phyloP scores from a whole-genome alignment of 495 filamentous ascomycete species.

The Aspergillus baeticus region DNA sequence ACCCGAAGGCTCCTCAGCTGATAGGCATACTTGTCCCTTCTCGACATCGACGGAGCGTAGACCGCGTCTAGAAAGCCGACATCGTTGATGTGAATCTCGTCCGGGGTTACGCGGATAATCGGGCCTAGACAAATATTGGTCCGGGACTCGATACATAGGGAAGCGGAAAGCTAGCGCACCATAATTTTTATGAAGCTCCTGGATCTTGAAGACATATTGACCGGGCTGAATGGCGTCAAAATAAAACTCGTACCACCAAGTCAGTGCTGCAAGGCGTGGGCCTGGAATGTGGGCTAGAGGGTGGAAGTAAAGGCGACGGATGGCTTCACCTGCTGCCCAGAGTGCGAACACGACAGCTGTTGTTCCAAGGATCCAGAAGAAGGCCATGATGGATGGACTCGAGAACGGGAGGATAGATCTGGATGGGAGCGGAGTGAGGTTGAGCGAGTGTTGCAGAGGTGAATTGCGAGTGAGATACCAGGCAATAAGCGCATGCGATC shows the following conservation, averaged over 20 bases:
- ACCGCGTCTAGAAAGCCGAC: conserved; percentile 29
- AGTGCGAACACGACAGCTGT: conserved; percentile 4
- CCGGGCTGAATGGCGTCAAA: conserved; percentile 36
- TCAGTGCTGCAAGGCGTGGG: conserved; percentile 48
- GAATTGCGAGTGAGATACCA: no score
- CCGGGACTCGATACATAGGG: no score
- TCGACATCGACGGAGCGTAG: conserved; percentile 13
- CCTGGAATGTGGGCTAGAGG: conserved; percentile 45
- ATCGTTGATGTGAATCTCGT: conserved; percentile 37
- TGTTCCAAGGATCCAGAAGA: conserved; percentile 10
- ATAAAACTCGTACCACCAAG: conserved; percentile 47
- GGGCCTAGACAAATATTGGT: conserved; percentile 37
- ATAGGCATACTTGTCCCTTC: conserved; percentile 27
- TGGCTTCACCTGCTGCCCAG: not conserved
- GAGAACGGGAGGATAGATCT: no score
- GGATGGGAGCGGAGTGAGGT: no score
- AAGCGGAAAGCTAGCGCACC: conserved; percentile 27
- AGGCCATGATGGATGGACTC: not conserved
- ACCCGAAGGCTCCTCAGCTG: conserved; percentile 19
- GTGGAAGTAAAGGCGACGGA: conserved; percentile 34
- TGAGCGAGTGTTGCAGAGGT: no score
- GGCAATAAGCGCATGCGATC: no score
- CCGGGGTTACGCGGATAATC: conserved; percentile 37
- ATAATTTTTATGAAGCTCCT: conserved; percentile 40
- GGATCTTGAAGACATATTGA: conserved; percentile 35